phyloP scores from a whole-genome alignment of 2,329 filamentous ascomycete genomes.

The Westerdykella aurantiaca region DNA sequence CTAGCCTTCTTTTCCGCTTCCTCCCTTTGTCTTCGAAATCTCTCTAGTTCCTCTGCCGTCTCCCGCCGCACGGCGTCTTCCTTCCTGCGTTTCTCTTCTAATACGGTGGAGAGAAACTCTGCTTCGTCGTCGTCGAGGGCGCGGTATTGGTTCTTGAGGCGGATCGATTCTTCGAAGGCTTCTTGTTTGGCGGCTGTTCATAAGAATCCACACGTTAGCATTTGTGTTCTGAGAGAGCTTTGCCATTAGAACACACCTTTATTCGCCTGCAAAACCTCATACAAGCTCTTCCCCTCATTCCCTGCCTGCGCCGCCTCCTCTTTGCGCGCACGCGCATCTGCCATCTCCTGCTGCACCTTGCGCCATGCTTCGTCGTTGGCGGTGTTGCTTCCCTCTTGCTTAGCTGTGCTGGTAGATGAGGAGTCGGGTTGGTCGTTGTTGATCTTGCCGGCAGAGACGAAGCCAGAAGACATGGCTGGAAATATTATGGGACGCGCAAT shows the following conservation, averaged over 20 bases:
- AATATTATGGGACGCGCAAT: too few species aligned
- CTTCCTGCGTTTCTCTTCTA: conserved; percentile 52
- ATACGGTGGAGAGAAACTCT: conserved; percentile 61
- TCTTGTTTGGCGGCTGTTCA: conserved; percentile 68
- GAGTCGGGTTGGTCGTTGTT: conserved; percentile 30
- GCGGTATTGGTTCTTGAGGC: conserved; percentile 70
- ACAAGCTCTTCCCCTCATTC: conserved; percentile 58
- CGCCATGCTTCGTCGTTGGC: conserved; percentile 56
- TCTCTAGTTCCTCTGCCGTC: conserved; percentile 53
- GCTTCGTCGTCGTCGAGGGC: conserved; percentile 73
- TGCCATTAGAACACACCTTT: conserved; percentile 52
- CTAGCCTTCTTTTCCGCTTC: conserved; percentile 50
- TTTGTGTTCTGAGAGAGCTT: too few species aligned
- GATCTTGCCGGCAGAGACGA: conserved; percentile 47
- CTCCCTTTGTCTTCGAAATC: conserved; percentile 55
- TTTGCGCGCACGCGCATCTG: conserved; percentile 52
- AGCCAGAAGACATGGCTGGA: conserved; percentile 42
- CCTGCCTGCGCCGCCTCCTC: conserved; percentile 46
- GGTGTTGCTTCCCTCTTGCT: conserved; percentile 16
- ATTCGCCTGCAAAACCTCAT: conserved; percentile 72
- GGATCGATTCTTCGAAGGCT: conserved; percentile 67
- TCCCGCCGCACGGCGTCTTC: conserved; percentile 54
- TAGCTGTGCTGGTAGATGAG: not conserved
- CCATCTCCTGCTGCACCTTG: conserved; percentile 58
- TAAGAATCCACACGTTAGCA: not conserved